These are phyloP conservation scores for Chrysanthemum seticuspe DNA, from an alignment of 129 eudicot genomes.

Conservation along the genomic window DNA sequence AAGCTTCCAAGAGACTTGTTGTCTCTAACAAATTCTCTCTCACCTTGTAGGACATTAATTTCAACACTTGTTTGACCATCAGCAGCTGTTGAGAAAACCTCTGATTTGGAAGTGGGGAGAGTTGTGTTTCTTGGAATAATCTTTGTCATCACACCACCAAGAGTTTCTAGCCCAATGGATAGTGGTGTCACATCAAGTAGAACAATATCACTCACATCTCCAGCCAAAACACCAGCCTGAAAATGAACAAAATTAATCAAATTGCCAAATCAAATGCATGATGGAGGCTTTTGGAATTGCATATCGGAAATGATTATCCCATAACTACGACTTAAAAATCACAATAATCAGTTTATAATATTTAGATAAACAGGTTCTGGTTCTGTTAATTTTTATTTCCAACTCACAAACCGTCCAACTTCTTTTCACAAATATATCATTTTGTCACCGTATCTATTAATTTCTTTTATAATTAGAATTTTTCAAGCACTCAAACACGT, in stretches of 20 bases:
- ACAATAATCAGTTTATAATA: no score
- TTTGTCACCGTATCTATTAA: no score
- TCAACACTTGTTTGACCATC: conserved; percentile 99
- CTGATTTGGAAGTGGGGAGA: conserved; percentile 94
- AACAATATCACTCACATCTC: conserved; percentile 98
- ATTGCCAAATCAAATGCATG: background rate
- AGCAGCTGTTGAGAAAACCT: conserved; percentile 97
- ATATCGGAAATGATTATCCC: no score
- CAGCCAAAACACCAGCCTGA: conserved; percentile 97
- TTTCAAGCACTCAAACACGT: no score
- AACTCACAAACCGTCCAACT: no score
- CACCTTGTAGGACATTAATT: conserved; percentile 94
- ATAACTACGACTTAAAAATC: no score
- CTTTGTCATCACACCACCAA: conserved; percentile 98
- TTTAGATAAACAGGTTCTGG: no score
- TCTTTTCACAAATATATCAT: no score
- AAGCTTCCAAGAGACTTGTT: conserved; percentile 95
- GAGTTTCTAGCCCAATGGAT: conserved; percentile 91
- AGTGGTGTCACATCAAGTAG: conserved; percentile 94
- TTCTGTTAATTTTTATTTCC: no score
- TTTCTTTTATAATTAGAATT: no score
- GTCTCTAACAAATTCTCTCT: conserved; percentile 96
- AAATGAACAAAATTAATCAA: background rate
- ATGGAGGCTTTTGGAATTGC: no score
- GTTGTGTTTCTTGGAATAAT: conserved; percentile 93